Percentiles rank a stretch among this genome's conserved stretches.
phyloP scores from a whole-genome alignment of 2,329 filamentous ascomycete genomes.

The Capronia epimyces region DNA sequence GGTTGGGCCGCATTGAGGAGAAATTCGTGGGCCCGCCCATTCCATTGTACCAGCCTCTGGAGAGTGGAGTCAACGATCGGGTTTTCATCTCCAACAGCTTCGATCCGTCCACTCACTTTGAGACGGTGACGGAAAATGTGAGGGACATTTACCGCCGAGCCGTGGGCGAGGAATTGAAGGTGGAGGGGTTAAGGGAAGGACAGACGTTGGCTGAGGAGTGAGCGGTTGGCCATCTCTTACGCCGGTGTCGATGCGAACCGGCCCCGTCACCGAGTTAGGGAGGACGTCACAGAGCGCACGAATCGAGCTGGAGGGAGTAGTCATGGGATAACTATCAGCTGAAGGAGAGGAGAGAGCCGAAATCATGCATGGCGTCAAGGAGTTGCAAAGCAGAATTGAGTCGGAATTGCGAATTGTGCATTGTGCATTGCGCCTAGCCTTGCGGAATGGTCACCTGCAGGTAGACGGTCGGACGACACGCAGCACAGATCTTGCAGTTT shows the following conservation, averaged over 20 bases:
- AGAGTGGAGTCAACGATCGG: constrained; percentile 76
- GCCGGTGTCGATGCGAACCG: too few species aligned
- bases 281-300: too few species aligned
- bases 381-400: not conserved
- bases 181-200: constrained; percentile 79
- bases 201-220: constrained; percentile 39
- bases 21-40: constrained; percentile 93
- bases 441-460: too few species aligned
- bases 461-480: too few species aligned
- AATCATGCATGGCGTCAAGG: constrained; percentile 13
- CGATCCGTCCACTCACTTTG: constrained; percentile 95
- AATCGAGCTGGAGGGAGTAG: too few species aligned
- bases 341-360: too few species aligned
- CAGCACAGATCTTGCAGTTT: too few species aligned
- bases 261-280: too few species aligned
- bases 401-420: not conserved
- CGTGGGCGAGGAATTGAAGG: constrained; percentile 76
- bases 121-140: constrained; percentile 89
- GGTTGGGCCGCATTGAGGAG: constrained; percentile 90
- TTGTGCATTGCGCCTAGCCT: not conserved
- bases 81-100: constrained; percentile 99
- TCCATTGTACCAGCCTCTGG: constrained; percentile 85
- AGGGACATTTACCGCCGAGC: constrained; percentile 84
- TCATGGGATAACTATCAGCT: too few species aligned
- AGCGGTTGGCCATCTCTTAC: too few species aligned